phyloP scores from a whole-genome alignment of 1,139 yeast species.

The Yamadazyma kanchanaburiensis region DNA sequence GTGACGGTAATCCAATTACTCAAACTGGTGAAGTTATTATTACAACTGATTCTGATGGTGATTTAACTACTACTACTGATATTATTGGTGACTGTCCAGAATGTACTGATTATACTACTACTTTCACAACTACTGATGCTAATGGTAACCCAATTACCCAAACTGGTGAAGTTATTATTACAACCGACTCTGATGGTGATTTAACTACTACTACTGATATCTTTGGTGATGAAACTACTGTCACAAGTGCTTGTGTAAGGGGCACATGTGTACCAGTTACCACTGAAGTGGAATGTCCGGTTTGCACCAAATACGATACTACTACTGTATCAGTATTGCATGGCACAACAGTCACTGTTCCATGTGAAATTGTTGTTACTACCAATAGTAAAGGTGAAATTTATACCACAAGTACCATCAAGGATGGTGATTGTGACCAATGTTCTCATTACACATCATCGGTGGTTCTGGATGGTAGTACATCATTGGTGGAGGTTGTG shows the following conservation, averaged over 20 bases:
- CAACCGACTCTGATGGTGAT: constrained; percentile 10
- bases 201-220: constrained; percentile 8
- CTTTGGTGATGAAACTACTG: constrained; percentile 5
- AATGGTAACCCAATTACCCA: constrained; percentile 3
- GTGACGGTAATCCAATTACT: constrained; percentile 1
- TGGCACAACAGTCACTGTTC: constrained; percentile 3
- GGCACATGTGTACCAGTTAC: constrained; percentile 7
- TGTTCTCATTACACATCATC: constrained; percentile 7
- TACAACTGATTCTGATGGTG: constrained; percentile 8
- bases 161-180: constrained; percentile 9
- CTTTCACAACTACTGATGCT: constrained; percentile 3
- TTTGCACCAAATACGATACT: constrained; percentile 3
- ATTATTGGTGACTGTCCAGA: constrained; percentile 9
- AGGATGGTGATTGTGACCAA: constrained; percentile 10
- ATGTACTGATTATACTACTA: constrained; percentile 6
- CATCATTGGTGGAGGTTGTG: constrained; percentile 3
- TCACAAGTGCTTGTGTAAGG: constrained; percentile 6
- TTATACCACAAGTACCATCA: too few species aligned
- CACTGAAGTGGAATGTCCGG: constrained; percentile 1
- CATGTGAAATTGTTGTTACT: constrained; percentile 6
- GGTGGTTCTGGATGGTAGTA: too few species aligned
- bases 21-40: constrained; percentile 4
- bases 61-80: constrained; percentile 8
- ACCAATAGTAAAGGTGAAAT: too few species aligned
- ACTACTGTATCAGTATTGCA: constrained; percentile 1